phyloP scores from a whole-genome alignment of 2,329 filamentous ascomycete genomes.

The Aspergillus unguis region DNA sequence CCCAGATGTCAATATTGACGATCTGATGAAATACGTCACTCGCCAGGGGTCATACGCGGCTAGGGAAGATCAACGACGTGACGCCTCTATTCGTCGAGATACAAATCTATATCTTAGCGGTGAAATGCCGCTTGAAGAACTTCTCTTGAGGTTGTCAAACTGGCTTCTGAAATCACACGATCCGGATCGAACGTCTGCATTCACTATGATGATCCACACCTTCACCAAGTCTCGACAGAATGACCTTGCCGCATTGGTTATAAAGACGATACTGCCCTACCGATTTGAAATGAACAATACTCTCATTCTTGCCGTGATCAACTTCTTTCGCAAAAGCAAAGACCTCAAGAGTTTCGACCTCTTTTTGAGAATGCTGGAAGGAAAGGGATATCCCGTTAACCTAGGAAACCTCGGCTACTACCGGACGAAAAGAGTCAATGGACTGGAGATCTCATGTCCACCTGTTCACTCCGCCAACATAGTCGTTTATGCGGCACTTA shows the following conservation, averaged over 20 bases:
- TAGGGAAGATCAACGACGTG: too few species aligned
- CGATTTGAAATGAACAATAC: slow-evolving; percentile 35
- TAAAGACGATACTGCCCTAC: slow-evolving; percentile 38
- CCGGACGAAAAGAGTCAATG: slow-evolving; percentile 31
- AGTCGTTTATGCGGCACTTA: slow-evolving; percentile 35
- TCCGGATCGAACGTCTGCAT: slow-evolving; percentile 34
- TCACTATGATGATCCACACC: slow-evolving; percentile 35
- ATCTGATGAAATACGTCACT: slow-evolving; percentile 30
- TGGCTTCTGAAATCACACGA: slow-evolving; percentile 36
- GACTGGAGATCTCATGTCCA: slow-evolving; percentile 36
- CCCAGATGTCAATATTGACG: slow-evolving; percentile 26
- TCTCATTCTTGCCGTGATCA: slow-evolving; percentile 36
- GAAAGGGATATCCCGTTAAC: slow-evolving; percentile 34
- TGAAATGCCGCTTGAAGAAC: slow-evolving; percentile 33
- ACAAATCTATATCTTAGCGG: slow-evolving; percentile 28
- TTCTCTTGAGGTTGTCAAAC: slow-evolving; percentile 35
- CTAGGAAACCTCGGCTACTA: slow-evolving; percentile 27
- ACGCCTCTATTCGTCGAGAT: slow-evolving; percentile 22
- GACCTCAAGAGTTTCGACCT: slow-evolving; percentile 41
- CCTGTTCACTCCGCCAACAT: slow-evolving; percentile 33
- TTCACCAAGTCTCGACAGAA: slow-evolving; percentile 40
- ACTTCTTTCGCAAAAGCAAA: slow-evolving; percentile 39
- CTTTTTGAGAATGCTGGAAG: slow-evolving; percentile 37
- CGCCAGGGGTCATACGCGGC: too few species aligned
- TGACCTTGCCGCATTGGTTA: slow-evolving; percentile 38